These are phyloP conservation scores for Exophiala xenobiotica DNA, from an alignment of 2,329 filamentous ascomycete species.

Conservation along the genomic window DNA sequence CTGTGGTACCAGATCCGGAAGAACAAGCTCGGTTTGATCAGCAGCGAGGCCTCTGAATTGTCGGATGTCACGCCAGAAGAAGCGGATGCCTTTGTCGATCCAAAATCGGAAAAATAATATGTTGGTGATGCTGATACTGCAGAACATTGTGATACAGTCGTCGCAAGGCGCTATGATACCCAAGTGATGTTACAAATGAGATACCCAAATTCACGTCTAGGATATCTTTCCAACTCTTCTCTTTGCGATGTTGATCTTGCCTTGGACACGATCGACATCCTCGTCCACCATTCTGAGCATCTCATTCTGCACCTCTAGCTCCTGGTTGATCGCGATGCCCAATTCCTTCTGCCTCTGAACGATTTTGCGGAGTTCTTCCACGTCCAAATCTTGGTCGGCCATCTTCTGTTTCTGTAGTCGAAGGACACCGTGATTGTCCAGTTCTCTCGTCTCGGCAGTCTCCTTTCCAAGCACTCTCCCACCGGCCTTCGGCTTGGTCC, in stretches of 20 bases:
- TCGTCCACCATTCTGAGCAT: slow-evolving; percentile 59
- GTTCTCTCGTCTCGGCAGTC: slow-evolving; percentile 60
- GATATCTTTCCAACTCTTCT: slow-evolving; percentile 50
- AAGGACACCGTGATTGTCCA: slow-evolving; percentile 64
- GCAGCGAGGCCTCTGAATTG: slow-evolving; percentile 3
- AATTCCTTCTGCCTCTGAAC: slow-evolving; percentile 61
- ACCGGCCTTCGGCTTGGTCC: slow-evolving; percentile 39
- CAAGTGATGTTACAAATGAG: slow-evolving; percentile 2
- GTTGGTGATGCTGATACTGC: not conserved
- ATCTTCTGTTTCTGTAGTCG: slow-evolving; percentile 64
- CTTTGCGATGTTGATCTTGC: slow-evolving; percentile 49
- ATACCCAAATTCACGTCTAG: slow-evolving; percentile 24
- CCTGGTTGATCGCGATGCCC: slow-evolving; percentile 62
- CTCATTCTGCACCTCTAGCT: slow-evolving; percentile 61
- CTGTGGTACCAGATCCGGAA: slow-evolving; percentile 76
- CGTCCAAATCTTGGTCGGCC: slow-evolving; percentile 59
- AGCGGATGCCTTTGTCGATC: slow-evolving; percentile 18
- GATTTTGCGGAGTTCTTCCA: slow-evolving; percentile 59
- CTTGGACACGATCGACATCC: slow-evolving; percentile 52
- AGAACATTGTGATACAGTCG: slow-evolving; percentile 1
- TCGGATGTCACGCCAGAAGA: slow-evolving; percentile 12
- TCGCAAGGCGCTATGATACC: slow-evolving; percentile 7
- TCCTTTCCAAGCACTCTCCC: slow-evolving; percentile 55
- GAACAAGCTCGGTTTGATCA: slow-evolving; percentile 69
- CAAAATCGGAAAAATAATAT: not conserved